Conservation (phyloP, 164 flowering plant genomes). For the Umbilicus rupestris region DNA sequence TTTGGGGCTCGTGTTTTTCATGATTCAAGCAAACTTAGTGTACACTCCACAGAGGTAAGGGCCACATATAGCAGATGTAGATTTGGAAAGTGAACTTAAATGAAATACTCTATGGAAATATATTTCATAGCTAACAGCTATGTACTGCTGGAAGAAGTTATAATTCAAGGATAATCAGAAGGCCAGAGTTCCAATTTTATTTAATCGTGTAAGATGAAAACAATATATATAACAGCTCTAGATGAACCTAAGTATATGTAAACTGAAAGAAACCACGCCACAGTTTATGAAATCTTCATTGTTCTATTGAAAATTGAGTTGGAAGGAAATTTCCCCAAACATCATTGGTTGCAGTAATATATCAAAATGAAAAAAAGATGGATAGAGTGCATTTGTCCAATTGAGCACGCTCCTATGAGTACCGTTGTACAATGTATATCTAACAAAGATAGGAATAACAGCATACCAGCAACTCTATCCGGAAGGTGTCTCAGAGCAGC, state of each 20-base stretch:
- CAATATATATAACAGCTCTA: neutral
- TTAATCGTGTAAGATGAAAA: no score
- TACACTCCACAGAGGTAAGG: neutral
- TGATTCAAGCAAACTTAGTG: neutral
- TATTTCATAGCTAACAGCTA: neutral
- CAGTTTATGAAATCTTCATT: no score
- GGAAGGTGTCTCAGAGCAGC: conserved; percentile 83
- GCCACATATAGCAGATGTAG: neutral
- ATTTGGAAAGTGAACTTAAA: neutral
- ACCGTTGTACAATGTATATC: neutral
- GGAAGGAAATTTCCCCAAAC: no score
- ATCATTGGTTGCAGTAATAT: no score
- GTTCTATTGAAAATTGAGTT: no score
- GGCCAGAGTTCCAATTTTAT: no score
- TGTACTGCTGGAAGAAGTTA: neutral
- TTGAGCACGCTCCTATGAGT: neutral
- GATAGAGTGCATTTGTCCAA: no score
- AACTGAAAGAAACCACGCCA: neutral
- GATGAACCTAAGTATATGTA: neutral
- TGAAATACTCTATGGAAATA: neutral
- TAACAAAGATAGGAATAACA: neutral
- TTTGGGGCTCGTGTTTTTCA: neutral
- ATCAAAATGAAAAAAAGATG: no score
- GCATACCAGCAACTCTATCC: conserved; percentile 64
- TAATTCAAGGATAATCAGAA: no score